Percentiles rank a stretch among this genome's conserved stretches.
Evolutionary conservation across 2,329 filamentous ascomycete genomes (phyloP).

Genomic region (Esteya vermicola): DNA sequence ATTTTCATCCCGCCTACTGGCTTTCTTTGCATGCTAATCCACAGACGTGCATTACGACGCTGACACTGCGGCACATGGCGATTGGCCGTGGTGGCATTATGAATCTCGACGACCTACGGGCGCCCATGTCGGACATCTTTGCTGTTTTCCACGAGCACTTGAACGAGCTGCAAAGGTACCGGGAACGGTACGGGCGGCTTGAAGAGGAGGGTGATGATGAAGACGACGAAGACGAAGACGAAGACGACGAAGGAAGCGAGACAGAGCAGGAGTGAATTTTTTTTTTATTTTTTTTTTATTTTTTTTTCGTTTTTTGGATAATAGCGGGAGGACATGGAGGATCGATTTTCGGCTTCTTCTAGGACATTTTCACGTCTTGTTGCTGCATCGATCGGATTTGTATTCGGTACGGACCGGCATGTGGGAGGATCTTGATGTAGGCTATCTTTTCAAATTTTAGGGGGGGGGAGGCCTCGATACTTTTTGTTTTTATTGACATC

Average conservation of each 20-base stretch:
- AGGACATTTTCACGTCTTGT: too few relatives aligned
- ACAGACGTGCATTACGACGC: conserved; percentile 67
- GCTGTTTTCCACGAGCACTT: conserved; percentile 45
- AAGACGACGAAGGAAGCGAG: conserved; percentile 16
- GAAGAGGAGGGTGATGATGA: conserved; percentile 10
- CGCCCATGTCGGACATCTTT: conserved; percentile 63
- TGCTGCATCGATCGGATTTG: too few relatives aligned
- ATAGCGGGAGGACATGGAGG: too few relatives aligned
- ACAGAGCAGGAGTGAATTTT: conserved; percentile 18
- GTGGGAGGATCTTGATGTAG: too few relatives aligned
- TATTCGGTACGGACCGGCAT: too few relatives aligned
- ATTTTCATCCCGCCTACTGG: too few relatives aligned
- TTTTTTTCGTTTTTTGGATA: neutral
- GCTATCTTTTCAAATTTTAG: too few relatives aligned
- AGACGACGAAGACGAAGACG: conserved; percentile 3
- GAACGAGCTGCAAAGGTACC: conserved; percentile 49
- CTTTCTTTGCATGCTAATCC: too few relatives aligned
- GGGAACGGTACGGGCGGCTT: conserved; percentile 34
- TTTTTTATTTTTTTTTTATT: neutral
- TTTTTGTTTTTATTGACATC: too few relatives aligned
- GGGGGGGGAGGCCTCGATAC: too few relatives aligned
- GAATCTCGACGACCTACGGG: conserved; percentile 57
- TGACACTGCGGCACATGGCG: conserved; percentile 67
- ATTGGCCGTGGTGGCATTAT: conserved; percentile 49
- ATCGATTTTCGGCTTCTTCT: too few relatives aligned